Conservation (phyloP, 2,329 filamentous ascomycete species). For the Sclerotinia spermophila region DNA sequence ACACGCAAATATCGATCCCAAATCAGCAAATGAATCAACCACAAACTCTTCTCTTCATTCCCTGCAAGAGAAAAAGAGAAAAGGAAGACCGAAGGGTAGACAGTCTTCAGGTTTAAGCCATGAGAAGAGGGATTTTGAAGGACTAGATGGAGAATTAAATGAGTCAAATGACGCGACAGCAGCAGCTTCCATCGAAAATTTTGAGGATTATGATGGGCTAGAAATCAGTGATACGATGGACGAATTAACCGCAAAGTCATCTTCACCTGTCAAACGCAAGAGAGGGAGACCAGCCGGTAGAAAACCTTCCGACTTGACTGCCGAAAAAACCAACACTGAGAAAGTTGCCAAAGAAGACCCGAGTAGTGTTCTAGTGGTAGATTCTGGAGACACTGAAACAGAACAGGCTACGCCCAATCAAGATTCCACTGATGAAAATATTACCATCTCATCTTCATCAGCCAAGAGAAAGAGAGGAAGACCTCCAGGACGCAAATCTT, state of each 20-base stretch:
- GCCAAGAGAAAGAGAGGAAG: conserved; percentile 9
- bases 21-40: neutral
- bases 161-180: neutral
- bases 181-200: neutral
- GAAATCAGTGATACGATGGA: neutral
- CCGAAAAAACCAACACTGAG: neutral
- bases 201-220: neutral
- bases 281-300: neutral
- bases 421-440: neutral
- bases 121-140: neutral
- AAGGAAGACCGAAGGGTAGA: neutral
- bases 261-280: neutral
- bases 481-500: neutral
- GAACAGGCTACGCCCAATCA: neutral
- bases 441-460: neutral
- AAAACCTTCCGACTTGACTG: neutral
- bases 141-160: neutral
- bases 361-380: neutral
- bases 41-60: neutral
- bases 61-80: neutral
- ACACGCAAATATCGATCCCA: neutral
- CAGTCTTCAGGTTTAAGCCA: neutral
- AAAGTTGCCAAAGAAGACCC: neutral
- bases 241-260: neutral
- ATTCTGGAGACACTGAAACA: neutral